Percentiles rank a stretch among this genome's conserved stretches.
Conservation (phyloP, 2,329 filamentous ascomycete genomes). For the Fusarium devonianum region DNA sequence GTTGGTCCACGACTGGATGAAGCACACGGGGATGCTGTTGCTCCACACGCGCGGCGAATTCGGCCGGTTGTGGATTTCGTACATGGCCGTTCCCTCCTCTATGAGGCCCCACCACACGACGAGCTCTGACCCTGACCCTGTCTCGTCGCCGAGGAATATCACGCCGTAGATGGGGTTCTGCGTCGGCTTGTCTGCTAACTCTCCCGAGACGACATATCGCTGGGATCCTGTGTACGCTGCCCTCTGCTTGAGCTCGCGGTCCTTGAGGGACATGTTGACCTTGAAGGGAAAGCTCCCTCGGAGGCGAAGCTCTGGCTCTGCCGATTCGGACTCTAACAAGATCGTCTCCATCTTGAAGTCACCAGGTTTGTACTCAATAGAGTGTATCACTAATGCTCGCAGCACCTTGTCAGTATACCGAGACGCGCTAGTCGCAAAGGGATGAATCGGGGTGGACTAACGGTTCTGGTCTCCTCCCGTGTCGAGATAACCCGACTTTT, state of each 20-base stretch:
- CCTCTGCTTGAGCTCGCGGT: conserved; percentile 33
- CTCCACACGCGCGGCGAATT: conserved; percentile 38
- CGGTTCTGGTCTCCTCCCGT: conserved; percentile 27
- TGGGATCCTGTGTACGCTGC: conserved; percentile 40
- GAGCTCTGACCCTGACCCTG: conserved; percentile 33
- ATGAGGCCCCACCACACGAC: conserved; percentile 42
- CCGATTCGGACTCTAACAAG: conserved; percentile 34
- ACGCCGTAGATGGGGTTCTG: conserved; percentile 41
- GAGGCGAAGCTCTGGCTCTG: conserved; percentile 32
- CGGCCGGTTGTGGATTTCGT: conserved; percentile 35
- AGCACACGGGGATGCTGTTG: conserved; percentile 40
- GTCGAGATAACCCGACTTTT: conserved; percentile 35
- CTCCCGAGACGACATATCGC: conserved; percentile 36
- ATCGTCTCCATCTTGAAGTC: conserved; percentile 39
- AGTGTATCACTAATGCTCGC: conserved; percentile 30
- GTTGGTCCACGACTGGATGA: conserved; percentile 39
- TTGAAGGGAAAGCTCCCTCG: conserved; percentile 40
- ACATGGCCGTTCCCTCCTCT: conserved; percentile 39
- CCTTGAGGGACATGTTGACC: conserved; percentile 35
- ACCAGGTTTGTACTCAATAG: conserved; percentile 38
- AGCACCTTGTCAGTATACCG: too few relatives aligned
- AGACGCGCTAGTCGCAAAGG: too few relatives aligned
- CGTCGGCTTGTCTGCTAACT: conserved; percentile 31
- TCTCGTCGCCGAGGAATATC: conserved; percentile 35
- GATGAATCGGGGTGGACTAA: conserved; percentile 11